Percentiles rank a stretch among this genome's conserved stretches.
Conservation (phyloP, 257 asterid genomes). For the Euphrasia confusa region DNA sequence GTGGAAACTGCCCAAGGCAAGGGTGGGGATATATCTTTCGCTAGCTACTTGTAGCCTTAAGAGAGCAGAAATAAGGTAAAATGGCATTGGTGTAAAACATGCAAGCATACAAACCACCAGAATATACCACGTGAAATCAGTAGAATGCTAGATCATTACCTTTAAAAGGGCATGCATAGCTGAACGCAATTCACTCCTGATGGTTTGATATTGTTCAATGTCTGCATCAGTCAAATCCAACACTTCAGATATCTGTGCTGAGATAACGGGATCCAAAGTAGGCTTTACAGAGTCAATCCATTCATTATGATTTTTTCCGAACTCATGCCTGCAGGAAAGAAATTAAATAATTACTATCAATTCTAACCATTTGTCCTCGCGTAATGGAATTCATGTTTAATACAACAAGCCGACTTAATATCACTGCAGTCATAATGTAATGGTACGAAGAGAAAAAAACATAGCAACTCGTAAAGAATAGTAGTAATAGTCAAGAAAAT, state of each 20-base stretch:
- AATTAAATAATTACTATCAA: constrained; percentile 13
- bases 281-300: constrained; percentile 79
- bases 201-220: constrained; percentile 53
- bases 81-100: background rate
- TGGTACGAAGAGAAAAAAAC: background rate
- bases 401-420: constrained; percentile 10
- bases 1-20: constrained; percentile 11
- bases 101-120: background rate
- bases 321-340: constrained; percentile 61
- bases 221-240: constrained; percentile 43
- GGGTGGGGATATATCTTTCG: background rate
- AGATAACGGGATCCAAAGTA: constrained; percentile 56
- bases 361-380: constrained; percentile 4
- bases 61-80: background rate
- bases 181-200: constrained; percentile 69
- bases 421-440: constrained; percentile 3
- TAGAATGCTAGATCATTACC: constrained; percentile 37
- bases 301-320: constrained; percentile 65
- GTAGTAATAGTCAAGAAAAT: constrained; percentile 6
- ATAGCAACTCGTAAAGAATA: constrained; percentile 5
- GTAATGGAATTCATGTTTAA: constrained; percentile 2
- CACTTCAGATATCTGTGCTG: constrained; percentile 41
- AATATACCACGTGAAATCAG: constrained; percentile 4
- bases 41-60: constrained; percentile 11
- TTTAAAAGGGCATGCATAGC: constrained; percentile 71